These are phyloP conservation scores for Phytophthora pinifolia DNA, from an alignment of 352 stramenopile genomes.

Conservation along the genomic window DNA sequence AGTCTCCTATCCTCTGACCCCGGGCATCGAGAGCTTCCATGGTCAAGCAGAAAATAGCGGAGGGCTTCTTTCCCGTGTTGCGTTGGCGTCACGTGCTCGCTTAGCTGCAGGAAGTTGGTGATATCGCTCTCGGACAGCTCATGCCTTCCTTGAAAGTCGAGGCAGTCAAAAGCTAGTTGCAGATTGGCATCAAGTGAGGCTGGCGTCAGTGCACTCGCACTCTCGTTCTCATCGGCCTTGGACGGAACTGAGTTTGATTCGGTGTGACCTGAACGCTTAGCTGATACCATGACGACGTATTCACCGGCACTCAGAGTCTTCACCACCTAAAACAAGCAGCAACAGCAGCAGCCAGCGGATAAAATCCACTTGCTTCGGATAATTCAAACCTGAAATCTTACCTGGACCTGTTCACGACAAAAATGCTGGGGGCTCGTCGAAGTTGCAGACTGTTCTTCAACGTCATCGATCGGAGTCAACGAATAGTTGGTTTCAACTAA, in stretches of 20 bases:
- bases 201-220: constrained; percentile 11
- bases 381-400: neutral
- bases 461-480: constrained; percentile 1
- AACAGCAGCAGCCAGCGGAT: neutral
- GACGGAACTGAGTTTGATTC: constrained; percentile 10
- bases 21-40: constrained; percentile 13
- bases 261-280: constrained; percentile 4
- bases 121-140: constrained; percentile 34
- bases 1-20: constrained; percentile 24
- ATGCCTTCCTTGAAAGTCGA: constrained; percentile 42
- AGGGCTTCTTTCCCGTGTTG: constrained; percentile 15
- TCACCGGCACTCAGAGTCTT: constrained; percentile 36
- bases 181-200: constrained; percentile 32
- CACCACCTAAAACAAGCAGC: constrained; percentile 23
- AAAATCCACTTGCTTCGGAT: neutral
- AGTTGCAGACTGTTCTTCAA: neutral
- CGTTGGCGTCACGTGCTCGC: constrained; percentile 21
- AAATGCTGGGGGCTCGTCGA: neutral
- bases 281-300: constrained; percentile 39
- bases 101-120: constrained; percentile 23
- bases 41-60: constrained; percentile 23
- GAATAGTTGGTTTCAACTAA: constrained; percentile 31
- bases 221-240: neutral
- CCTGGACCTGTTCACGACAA: constrained; percentile 9
- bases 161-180: constrained; percentile 42